Percentiles rank a stretch among this genome's conserved stretches.
Conservation (phyloP, 2,329 filamentous ascomycete species). For the Fusarium sp. region DNA sequence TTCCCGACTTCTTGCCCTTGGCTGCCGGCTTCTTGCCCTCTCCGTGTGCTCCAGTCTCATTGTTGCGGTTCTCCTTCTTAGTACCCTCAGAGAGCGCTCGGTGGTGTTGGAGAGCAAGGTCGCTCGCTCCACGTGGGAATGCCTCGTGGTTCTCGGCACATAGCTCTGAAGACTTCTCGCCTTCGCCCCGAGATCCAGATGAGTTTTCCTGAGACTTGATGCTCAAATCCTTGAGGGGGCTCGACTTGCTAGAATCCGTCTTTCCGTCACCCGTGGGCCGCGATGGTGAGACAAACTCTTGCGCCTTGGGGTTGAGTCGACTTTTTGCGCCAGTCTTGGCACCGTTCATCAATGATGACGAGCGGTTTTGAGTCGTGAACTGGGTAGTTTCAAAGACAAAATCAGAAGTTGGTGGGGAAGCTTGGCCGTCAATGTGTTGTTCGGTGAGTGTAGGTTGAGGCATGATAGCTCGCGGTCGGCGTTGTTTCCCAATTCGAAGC, state of each 20-base stretch:
- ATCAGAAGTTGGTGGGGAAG: slow-evolving; percentile 24
- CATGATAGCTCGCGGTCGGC: slow-evolving; percentile 37
- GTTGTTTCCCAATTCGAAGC: slow-evolving; percentile 48
- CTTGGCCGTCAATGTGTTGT: slow-evolving; percentile 11
- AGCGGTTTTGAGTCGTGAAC: not conserved
- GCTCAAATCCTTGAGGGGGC: not conserved
- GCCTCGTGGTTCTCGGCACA: not conserved
- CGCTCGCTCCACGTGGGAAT: not conserved
- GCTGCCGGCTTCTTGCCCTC: slow-evolving; percentile 23
- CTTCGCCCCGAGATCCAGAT: not conserved
- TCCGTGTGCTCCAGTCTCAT: not conserved
- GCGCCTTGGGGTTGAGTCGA: slow-evolving; percentile 35
- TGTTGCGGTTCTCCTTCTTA: not conserved
- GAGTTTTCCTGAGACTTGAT: not conserved
- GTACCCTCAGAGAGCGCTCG: slow-evolving; percentile 7
- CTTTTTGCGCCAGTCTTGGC: slow-evolving; percentile 12
- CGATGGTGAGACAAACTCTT: slow-evolving; percentile 41
- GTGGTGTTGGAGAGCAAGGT: not conserved
- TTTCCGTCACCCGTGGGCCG: slow-evolving; percentile 1
- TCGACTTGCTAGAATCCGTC: not conserved
- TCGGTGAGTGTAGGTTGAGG: slow-evolving; percentile 29
- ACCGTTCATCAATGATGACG: not conserved
- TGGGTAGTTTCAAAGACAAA: slow-evolving; percentile 24
- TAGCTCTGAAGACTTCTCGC: not conserved
- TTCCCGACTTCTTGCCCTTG: slow-evolving; percentile 10